Conservation (phyloP, 305 asterid genomes). For the Nicotiana rustica region DNA sequence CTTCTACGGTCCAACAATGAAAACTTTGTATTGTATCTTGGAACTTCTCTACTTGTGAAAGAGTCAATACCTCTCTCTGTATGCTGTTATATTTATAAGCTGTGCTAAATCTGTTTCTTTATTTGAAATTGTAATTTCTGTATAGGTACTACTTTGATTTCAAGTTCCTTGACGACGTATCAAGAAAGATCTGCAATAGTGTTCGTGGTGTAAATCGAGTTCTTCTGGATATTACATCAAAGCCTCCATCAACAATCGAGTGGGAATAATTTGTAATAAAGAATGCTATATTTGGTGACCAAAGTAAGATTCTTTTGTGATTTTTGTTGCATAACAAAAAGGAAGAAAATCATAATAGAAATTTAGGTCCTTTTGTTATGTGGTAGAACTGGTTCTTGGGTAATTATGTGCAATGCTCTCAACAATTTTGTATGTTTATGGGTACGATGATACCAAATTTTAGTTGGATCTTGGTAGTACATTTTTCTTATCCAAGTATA, state of each 20-base stretch:
- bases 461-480: background rate
- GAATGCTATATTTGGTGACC: background rate
- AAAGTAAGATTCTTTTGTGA: background rate
- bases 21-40: background rate
- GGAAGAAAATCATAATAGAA: background rate
- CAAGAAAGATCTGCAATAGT: slow-evolving; percentile 88
- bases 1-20: background rate
- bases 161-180: slow-evolving; percentile 80
- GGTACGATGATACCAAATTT: background rate
- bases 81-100: background rate
- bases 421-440: background rate
- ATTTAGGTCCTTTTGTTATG: background rate
- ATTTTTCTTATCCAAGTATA: background rate
- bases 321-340: background rate
- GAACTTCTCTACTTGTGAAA: slow-evolving; percentile 4
- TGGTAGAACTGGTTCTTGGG: background rate
- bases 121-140: slow-evolving; percentile 30
- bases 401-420: background rate
- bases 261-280: slow-evolving; percentile 68
- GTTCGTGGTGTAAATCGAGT: slow-evolving; percentile 92
- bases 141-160: slow-evolving; percentile 87
- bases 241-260: slow-evolving; percentile 98
- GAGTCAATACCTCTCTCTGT: background rate
- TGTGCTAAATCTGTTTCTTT: background rate
- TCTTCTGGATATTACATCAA: slow-evolving; percentile 91